Evolutionary conservation across 2,329 filamentous ascomycete species (phyloP), one percentile per base, ranked within the genome.

Genomic region (Decorospora gaudefroyi): DNA sequence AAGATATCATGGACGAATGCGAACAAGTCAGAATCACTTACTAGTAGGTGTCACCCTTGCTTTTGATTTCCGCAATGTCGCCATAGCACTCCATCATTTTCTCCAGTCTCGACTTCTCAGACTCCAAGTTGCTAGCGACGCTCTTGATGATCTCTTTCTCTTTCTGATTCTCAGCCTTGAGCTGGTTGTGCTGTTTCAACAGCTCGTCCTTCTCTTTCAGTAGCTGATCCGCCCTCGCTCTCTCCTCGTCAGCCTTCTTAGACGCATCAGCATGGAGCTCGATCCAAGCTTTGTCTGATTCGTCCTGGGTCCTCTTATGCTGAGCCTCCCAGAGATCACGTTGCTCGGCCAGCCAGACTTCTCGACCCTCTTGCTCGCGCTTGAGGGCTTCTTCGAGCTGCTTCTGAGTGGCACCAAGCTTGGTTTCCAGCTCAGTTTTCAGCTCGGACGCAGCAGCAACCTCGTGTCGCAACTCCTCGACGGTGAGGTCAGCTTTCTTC

Each of bases 381-480:
- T 74, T 73, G 44, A 75, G 72, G 39, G 72, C 60, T 38, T 75
- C 61, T 46, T 75, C 72, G 46, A 76, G 71, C 38, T 72, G 72
- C 49, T 76, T 72, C 55, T 75, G 61, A 23, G 62, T 56, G 11
- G 53, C 51, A 23, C 51, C 57, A 47, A 72, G 55, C 49, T 66
- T 67, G 19, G 74, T 68, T 47, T 75, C 72, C 46, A 78, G 71
- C 34, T 73, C 61, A 22, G 55, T 58, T 26, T 61, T 58, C 10
- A 72, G 46, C 25, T 66, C 65, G 25, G 67, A 61, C 10, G 63
- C 59, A 28, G 69, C 64, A 11, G 72, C 68, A 4, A 69, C 65
- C 42, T 79, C 69, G 48, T 77, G 72, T 43, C 73, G 69, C 48
- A 75, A 73, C 30, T 72, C 72, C 47, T 79, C 76, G 26, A 77